Percentiles rank a stretch among this genome's conserved stretches.
Evolutionary conservation across 2,329 filamentous ascomycete genomes (phyloP).

Genomic region (Harringtonia aguacate): DNA sequence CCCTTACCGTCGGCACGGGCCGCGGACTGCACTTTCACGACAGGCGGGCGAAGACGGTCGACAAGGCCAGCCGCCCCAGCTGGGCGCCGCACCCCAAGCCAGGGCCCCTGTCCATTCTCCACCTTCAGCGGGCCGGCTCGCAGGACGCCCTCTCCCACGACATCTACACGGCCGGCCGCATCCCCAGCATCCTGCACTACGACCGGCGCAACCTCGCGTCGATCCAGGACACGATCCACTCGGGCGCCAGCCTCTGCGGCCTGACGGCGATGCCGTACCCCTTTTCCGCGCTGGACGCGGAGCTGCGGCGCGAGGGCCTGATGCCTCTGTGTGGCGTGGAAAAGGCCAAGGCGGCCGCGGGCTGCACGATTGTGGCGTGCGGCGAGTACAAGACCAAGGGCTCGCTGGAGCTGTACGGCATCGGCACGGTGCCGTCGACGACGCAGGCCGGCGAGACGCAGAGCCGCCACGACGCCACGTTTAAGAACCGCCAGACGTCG

Average conservation of each 20-base stretch:
- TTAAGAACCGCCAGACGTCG: constrained; percentile 76
- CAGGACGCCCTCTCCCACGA: constrained; percentile 52
- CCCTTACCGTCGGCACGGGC: constrained; percentile 76
- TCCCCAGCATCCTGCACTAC: constrained; percentile 81
- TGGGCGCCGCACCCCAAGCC: constrained; percentile 65
- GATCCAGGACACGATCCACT: constrained; percentile 69
- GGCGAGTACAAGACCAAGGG: constrained; percentile 91
- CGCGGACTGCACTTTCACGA: constrained; percentile 77
- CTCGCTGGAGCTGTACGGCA: constrained; percentile 75
- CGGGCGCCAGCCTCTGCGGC: constrained; percentile 67
- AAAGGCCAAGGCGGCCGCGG: constrained; percentile 38
- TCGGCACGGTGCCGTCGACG: constrained; percentile 19
- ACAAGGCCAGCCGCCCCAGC: constrained; percentile 30
- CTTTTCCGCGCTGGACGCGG: constrained; percentile 51
- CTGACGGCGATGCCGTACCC: constrained; percentile 60
- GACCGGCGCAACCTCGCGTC: constrained; percentile 77
- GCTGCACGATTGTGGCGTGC: constrained; percentile 63
- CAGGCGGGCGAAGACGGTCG: constrained; percentile 41
- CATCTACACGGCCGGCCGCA: constrained; percentile 82
- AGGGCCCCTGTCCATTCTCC: constrained; percentile 72
- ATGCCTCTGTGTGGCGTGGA: constrained; percentile 43
- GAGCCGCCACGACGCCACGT: constrained; percentile 34
- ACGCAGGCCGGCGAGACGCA: constrained; percentile 9
- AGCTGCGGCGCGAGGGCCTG: constrained; percentile 43
- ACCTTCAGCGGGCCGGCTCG: constrained; percentile 50